Base-by-base conservation (phyloP, 1,284 basidiomycete genomes). In the Fomitopsis palustris region DNA sequence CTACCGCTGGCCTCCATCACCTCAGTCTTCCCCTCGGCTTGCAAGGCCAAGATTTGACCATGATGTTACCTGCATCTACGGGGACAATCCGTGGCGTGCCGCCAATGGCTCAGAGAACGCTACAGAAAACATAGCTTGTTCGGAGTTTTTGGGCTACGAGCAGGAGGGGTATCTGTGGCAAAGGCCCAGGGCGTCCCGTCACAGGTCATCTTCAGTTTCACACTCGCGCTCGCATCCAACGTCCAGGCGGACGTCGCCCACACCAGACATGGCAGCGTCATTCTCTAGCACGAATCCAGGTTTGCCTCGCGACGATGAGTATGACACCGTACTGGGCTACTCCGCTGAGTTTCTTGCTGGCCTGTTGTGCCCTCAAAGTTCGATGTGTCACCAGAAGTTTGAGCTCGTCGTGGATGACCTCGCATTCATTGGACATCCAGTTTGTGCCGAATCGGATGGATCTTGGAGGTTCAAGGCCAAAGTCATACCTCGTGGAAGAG, bases 351-450 rank as follows among this genome's bases (percentile, higher is more conserved):
- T 95, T 67, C 81, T 98, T 33, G 92, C 93, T 25, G 84, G 84
- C 55, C 79, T 97, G 61, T 80, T 98, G 7, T 91, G 89, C 61
- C 95, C 95, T 0, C 84, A 88, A 47, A 77, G 78, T 31, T 81
- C 88, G 17, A 85, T 95, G 70, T 97, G 95, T 69, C 94, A 98
- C 73, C 93, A 95, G 71, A 94, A 94, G 69, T 98, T 98, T 70
- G 95, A 97, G 72, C 83, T 99, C 29, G 75, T 92, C 47, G 88
- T 98, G 21, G 95, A 98, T 68, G 91, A 96, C 67, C 81, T 98
- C n/a, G 92, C 88, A 1, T 98, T 98, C 70, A 81, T 98, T 41
- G 96, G 96, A 0, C 96, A 98, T 72, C 96, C 96, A 0, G 94
- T 98, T 1, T 90, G 88, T 67, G 84, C 86, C 10, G 88, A 90